These are phyloP conservation scores for Colletotrichum agaves DNA, from an alignment of 2,329 filamentous ascomycete genomes.

Conservation along the genomic window DNA sequence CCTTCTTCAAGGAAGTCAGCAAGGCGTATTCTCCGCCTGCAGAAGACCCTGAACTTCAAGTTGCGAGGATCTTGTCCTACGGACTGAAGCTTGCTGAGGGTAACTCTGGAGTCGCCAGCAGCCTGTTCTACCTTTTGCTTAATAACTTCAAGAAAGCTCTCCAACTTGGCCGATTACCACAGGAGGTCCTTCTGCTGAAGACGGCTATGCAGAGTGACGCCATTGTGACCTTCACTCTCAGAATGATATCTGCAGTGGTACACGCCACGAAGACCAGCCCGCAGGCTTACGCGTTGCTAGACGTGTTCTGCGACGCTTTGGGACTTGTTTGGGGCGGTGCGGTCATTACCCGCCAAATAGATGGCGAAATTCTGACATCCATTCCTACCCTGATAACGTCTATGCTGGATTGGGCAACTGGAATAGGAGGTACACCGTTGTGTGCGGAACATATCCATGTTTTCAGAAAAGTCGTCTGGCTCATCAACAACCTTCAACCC, in stretches of 20 bases:
- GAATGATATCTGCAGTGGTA: constrained; percentile 66
- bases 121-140: constrained; percentile 67
- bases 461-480: constrained; percentile 38
- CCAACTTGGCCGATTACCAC: constrained; percentile 57
- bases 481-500: constrained; percentile 39
- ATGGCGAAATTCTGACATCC: constrained; percentile 46
- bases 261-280: constrained; percentile 48
- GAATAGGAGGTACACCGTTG: constrained; percentile 19
- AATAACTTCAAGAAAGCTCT: constrained; percentile 68
- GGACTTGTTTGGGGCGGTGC: constrained; percentile 48
- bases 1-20: constrained; percentile 67
- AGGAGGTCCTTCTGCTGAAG: constrained; percentile 58
- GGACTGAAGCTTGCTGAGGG: constrained; percentile 65
- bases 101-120: constrained; percentile 57
- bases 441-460: constrained; percentile 41
- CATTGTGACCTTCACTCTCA: constrained; percentile 61
- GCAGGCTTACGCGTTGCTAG: constrained; percentile 59
- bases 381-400: constrained; percentile 40
- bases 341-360: constrained; percentile 51
- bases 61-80: constrained; percentile 66
- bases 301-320: constrained; percentile 61
- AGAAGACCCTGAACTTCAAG: constrained; percentile 67
- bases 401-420: constrained; percentile 40
- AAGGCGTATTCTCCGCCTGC: constrained; percentile 65
- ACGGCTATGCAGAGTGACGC: constrained; percentile 59